Conservation (phyloP, 2,329 filamentous ascomycete species). For the Calonectria leucothoes region DNA sequence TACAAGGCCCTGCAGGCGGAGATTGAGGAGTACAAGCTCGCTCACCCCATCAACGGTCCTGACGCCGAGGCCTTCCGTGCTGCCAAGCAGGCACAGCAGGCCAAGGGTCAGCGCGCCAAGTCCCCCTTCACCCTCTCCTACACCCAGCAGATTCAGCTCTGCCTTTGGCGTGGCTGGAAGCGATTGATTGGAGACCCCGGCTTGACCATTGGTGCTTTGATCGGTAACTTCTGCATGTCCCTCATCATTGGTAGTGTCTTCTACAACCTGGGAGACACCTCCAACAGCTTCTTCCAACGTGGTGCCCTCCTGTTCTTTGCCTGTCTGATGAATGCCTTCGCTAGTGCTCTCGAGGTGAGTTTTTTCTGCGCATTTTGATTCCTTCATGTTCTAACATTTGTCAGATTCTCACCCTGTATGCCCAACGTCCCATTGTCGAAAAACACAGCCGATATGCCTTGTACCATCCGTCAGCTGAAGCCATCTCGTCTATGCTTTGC, state of each 20-base stretch:
- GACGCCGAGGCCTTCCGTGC: conserved; percentile 68
- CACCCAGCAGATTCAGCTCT: conserved; percentile 79
- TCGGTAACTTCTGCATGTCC: conserved; percentile 81
- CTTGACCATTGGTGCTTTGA: conserved; percentile 74
- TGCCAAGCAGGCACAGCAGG: conserved; percentile 65
- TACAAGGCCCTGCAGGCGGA: conserved; percentile 63
- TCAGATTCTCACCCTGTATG: conserved; percentile 84
- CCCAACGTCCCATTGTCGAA: conserved; percentile 91
- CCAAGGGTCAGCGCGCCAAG: conserved; percentile 69
- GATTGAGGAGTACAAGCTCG: conserved; percentile 66
- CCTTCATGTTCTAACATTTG: neutral
- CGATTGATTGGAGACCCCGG: conserved; percentile 82
- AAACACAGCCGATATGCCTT: conserved; percentile 89
- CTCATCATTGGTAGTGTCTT: conserved; percentile 85
- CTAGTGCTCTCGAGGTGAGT: conserved; percentile 77
- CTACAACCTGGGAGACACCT: conserved; percentile 76
- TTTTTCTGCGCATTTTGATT: neutral
- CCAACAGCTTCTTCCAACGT: conserved; percentile 80
- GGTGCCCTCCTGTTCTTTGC: conserved; percentile 89
- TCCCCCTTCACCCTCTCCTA: conserved; percentile 89
- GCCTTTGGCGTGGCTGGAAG: conserved; percentile 83
- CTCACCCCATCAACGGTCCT: conserved; percentile 65
- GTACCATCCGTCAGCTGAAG: conserved; percentile 90
- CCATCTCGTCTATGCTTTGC: conserved; percentile 85
- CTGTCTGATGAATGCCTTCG: conserved; percentile 86